phyloP scores from a whole-genome alignment of 192 early-diverging fungal genomes.

The Backusella tarrabulga region DNA sequence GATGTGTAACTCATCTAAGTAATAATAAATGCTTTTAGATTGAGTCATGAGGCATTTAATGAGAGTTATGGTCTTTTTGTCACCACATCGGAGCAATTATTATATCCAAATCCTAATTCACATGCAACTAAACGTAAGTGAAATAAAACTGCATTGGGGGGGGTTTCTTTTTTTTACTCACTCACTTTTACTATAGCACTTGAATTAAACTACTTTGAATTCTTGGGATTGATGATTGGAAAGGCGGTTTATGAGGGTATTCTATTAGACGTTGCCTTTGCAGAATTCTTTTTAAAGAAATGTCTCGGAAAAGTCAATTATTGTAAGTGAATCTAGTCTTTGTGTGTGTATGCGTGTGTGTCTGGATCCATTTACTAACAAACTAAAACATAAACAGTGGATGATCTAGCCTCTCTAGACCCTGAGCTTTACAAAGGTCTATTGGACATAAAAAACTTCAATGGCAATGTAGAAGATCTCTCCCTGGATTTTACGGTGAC shows the following conservation, averaged over 20 bases:
- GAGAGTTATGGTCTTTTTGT: constrained; percentile 67
- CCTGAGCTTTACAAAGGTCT: constrained; percentile 75
- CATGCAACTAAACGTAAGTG: constrained; percentile 45
- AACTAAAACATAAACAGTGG: constrained; percentile 42
- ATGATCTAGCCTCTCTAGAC: constrained; percentile 80
- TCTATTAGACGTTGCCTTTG: constrained; percentile 78
- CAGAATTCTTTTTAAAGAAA: constrained; percentile 78
- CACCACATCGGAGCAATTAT: constrained; percentile 59
- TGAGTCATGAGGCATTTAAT: constrained; percentile 75
- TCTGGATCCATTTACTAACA: too few species aligned
- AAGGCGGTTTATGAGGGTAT: constrained; percentile 89
- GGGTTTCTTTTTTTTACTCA: too few species aligned
- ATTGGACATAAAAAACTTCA: constrained; percentile 72
- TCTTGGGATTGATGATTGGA: constrained; percentile 79
- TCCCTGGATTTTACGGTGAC: constrained; percentile 70
- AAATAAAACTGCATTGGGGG: too few species aligned
- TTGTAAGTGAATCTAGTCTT: constrained; percentile 44
- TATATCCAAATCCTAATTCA: constrained; percentile 72
- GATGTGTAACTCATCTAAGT: not conserved
- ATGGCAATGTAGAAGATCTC: constrained; percentile 68
- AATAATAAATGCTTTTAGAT: constrained; percentile 20
- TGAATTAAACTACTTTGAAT: constrained; percentile 65
- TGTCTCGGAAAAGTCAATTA: constrained; percentile 68
- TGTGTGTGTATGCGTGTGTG: too few species aligned
- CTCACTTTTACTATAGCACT: constrained; percentile 10